Percentiles rank a stretch among this genome's conserved stretches.
phyloP scores from a whole-genome alignment of 345 rosid genomes.

The Pugionium dolabratum region DNA sequence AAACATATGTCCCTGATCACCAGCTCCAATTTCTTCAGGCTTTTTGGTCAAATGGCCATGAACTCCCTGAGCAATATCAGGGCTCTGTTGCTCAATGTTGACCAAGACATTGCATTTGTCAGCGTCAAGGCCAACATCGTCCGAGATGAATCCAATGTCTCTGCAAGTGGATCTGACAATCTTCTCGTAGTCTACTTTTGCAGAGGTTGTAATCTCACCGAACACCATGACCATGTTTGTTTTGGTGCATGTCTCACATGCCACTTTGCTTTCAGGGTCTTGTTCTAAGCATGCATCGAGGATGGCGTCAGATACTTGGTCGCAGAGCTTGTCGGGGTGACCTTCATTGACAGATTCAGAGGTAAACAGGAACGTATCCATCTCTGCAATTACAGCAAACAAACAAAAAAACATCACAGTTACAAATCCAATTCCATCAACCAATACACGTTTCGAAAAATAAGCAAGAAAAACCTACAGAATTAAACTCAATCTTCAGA shows the following conservation, averaged over 20 bases:
- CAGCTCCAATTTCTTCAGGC: slow-evolving; percentile 89
- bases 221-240: slow-evolving; percentile 48
- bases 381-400: slow-evolving; percentile 36
- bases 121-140: slow-evolving; percentile 81
- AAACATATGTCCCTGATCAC: slow-evolving; percentile 25
- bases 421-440: neutral
- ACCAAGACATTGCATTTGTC: slow-evolving; percentile 74
- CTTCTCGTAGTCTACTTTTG: slow-evolving; percentile 67
- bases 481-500: too few species aligned
- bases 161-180: slow-evolving; percentile 76
- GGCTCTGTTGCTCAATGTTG: slow-evolving; percentile 18
- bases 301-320: slow-evolving; percentile 80
- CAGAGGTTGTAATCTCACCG: slow-evolving; percentile 82
- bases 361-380: slow-evolving; percentile 80
- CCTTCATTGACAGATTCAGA: slow-evolving; percentile 87
- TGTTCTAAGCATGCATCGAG: slow-evolving; percentile 84
- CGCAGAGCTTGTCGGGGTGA: slow-evolving; percentile 83
- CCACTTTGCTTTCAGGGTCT: slow-evolving; percentile 85
- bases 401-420: neutral
- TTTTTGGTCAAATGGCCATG: slow-evolving; percentile 77
- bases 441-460: neutral
- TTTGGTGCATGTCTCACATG: slow-evolving; percentile 22
- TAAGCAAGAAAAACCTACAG: neutral
- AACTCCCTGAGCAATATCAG: slow-evolving; percentile 45
- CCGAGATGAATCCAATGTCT: slow-evolving; percentile 64